phyloP scores from a whole-genome alignment of 305 asterid genomes.

The Plantago rigida region DNA sequence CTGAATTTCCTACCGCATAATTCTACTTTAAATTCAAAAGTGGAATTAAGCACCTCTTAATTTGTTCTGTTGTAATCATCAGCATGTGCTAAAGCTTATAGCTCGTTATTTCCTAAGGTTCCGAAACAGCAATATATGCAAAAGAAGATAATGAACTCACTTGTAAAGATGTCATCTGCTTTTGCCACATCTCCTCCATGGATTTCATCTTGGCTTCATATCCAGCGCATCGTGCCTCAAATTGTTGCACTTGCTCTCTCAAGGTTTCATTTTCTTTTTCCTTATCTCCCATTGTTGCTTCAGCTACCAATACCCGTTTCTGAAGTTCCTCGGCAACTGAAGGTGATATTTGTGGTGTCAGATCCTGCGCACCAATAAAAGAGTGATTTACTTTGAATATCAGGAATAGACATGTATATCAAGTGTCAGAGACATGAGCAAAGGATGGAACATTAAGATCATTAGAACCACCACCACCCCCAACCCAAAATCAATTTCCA shows the following conservation, averaged over 20 bases:
- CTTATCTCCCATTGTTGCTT: slow-evolving; percentile 30
- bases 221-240: slow-evolving; percentile 39
- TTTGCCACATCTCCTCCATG: slow-evolving; percentile 51
- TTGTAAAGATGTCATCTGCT: slow-evolving; percentile 37
- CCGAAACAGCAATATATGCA: slow-evolving; percentile 9
- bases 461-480: too few species aligned
- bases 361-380: slow-evolving; percentile 40
- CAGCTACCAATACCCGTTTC: slow-evolving; percentile 33
- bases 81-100: too few species aligned
- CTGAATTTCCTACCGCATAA: too few species aligned
- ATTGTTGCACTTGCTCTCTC: slow-evolving; percentile 38
- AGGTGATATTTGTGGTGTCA: slow-evolving; percentile 35
- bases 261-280: slow-evolving; percentile 39
- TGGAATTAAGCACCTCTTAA: too few species aligned
- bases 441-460: too few species aligned
- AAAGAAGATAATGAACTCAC: slow-evolving; percentile 34
- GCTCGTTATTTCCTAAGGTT: slow-evolving; percentile 1
- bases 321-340: slow-evolving; percentile 38
- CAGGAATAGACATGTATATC: slow-evolving; percentile 15
- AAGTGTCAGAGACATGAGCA: not conserved
- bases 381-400: slow-evolving; percentile 15
- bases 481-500: too few species aligned
- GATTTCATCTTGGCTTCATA: slow-evolving; percentile 48
- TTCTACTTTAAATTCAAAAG: too few species aligned
- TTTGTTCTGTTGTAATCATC: too few species aligned